Evolutionary conservation across 257 asterid genomes (phyloP), one percentile per base, ranked within the genome.

Genomic region (Misopates orontium): DNA sequence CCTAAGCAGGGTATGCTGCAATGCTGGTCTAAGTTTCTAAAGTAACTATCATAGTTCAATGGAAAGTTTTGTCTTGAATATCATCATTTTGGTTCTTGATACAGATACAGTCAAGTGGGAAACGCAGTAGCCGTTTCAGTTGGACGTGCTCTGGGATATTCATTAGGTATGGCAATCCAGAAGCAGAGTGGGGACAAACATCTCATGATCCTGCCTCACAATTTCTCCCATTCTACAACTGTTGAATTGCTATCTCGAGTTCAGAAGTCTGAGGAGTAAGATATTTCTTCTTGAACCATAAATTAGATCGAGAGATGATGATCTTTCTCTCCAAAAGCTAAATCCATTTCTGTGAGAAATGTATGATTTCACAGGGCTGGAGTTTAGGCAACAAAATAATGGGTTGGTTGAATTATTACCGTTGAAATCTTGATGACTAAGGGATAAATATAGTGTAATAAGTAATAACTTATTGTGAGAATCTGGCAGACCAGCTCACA

Each of bases 71-170:
- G 14, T 53, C 54, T 23, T 18, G 12, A 25, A 14, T 2, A 44
- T 58, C 23, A 14, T 20, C 14, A 11, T 13, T 14, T 64, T 10
- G 5, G 8, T 53, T 16, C 49, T 21, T 31, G 10, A 21, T 47
- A 62, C 72, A 80, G 85, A 64, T 80, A 77, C 67, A 56, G 78
- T 11, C 85, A 83, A 76, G 77, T 83, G 56, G 86, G 86, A 23
- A 83, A 80, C 53, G 86, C 82, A 48, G 86, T 83, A 16, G 89
- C 89, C 1, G 79, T 83, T 59, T 75, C 86, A 25, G 84, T 80
- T 8, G 83, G 86, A 54, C 82, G 86, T 0, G 80, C 78, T 12
- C 76, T 75, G n/a, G 87, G 87, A 20, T 81, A 77, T 47, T 71
- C 87, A 19, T 23, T 84, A 69, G 90, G 82, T 18, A 65, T 67